Conservation (phyloP, 2,329 filamentous ascomycete species). For the Alternaria infectoria region DNA sequence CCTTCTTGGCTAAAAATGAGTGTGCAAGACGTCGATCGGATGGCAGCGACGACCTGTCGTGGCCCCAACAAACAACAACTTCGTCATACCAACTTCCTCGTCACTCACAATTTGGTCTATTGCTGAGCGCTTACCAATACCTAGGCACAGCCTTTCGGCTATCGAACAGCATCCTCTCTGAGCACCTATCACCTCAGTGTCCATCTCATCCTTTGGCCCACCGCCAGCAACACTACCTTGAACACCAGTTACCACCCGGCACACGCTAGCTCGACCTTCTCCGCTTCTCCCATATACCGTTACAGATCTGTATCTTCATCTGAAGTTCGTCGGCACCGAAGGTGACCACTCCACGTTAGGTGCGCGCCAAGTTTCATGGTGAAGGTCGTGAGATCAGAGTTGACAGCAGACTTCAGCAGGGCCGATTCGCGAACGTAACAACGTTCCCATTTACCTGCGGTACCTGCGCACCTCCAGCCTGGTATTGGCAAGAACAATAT, state of each 20-base stretch:
- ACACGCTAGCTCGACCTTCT: neutral
- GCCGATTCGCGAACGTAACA: slow-evolving; percentile 9
- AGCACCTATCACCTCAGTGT: neutral
- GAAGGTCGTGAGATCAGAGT: neutral
- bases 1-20: neutral
- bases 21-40: neutral
- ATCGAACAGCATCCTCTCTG: slow-evolving; percentile 9
- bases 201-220: neutral
- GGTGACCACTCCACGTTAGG: neutral
- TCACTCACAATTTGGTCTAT: neutral
- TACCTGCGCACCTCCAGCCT: slow-evolving; percentile 11
- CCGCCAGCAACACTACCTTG: neutral
- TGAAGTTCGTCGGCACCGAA: neutral
- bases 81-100: neutral
- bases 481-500: slow-evolving; percentile 3
- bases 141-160: neutral
- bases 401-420: neutral
- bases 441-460: slow-evolving; percentile 18
- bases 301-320: neutral
- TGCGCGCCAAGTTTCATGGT: neutral
- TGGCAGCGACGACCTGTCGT: neutral
- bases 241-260: neutral
- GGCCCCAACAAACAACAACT: slow-evolving; percentile 2
- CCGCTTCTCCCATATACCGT: neutral
- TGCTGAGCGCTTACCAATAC: neutral